These are phyloP conservation scores for Paramecium tetraurelia DNA, from an alignment of 73 alveolate species.

Conservation along the genomic window DNA sequence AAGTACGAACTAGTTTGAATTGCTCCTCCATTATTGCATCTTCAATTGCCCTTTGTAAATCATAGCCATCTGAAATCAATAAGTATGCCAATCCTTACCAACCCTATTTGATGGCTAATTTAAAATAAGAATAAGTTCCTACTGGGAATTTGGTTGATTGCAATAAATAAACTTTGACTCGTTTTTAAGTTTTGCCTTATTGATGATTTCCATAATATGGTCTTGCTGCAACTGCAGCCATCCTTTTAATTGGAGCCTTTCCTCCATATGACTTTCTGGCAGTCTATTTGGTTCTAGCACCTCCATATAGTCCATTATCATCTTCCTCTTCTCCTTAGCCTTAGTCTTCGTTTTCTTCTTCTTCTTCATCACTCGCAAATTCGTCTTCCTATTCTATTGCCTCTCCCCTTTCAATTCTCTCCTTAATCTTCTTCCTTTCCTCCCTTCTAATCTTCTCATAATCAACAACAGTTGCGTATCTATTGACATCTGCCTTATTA, in stretches of 20 bases:
- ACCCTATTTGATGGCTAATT: slow-evolving; percentile 67
- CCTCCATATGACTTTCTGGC: neutral
- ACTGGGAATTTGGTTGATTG: neutral
- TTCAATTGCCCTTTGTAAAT: slow-evolving; percentile 69
- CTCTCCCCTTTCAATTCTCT: neutral
- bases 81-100: slow-evolving; percentile 78
- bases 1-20: slow-evolving; percentile 71
- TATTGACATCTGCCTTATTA: slow-evolving; percentile 75
- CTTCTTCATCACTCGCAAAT: slow-evolving; percentile 8
- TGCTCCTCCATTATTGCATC: slow-evolving; percentile 76
- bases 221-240: no score
- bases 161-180: neutral
- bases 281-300: neutral
- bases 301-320: neutral
- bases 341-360: slow-evolving; percentile 40
- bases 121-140: slow-evolving; percentile 59
- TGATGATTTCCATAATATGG: neutral
- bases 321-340: neutral
- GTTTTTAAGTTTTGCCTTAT: neutral
- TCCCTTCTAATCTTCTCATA: slow-evolving; percentile 34
- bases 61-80: slow-evolving; percentile 67
- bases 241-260: neutral
- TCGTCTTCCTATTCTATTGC: neutral
- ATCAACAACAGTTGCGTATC: slow-evolving; percentile 53
- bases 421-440: slow-evolving; percentile 31